Evolutionary conservation across 2,329 filamentous ascomycete species (phyloP).

Genomic region (Verticillium tricorpus): DNA sequence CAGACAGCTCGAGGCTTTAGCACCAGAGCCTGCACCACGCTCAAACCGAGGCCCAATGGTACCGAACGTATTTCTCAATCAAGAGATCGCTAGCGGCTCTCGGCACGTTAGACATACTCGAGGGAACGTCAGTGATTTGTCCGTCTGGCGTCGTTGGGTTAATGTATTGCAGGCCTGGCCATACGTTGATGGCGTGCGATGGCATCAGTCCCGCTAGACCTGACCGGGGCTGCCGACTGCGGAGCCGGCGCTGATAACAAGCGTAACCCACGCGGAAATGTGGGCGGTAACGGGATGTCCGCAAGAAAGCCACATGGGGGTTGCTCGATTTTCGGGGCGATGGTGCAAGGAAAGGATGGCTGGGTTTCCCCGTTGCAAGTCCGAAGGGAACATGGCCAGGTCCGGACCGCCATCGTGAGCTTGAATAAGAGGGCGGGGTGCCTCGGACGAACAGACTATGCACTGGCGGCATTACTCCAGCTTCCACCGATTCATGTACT

Average conservation of each 20-base stretch:
- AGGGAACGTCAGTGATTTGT: not conserved
- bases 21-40: not conserved
- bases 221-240: not conserved
- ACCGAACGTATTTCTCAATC: not conserved
- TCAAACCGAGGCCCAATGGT: not conserved
- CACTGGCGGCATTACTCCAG: too few relatives aligned
- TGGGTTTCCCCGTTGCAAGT: too few relatives aligned
- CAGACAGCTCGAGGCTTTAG: not conserved
- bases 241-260: not conserved
- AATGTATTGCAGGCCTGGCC: not conserved
- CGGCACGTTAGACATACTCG: not conserved
- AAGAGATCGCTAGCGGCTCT: not conserved
- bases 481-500: not conserved
- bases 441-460: too few relatives aligned
- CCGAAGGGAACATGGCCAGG: too few relatives aligned
- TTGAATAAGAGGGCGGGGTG: too few relatives aligned
- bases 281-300: not conserved
- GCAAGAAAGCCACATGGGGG: not conserved
- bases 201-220: slow-evolving; percentile 3
- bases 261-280: not conserved
- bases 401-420: too few relatives aligned
- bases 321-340: not conserved
- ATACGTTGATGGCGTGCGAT: not conserved
- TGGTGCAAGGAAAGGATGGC: not conserved
- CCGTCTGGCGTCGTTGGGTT: not conserved